Percentiles rank a stretch among this genome's conserved stretches.
These are phyloP conservation scores for Pythium volutum DNA, from an alignment of 352 stramenopile species.

Conservation along the genomic window DNA sequence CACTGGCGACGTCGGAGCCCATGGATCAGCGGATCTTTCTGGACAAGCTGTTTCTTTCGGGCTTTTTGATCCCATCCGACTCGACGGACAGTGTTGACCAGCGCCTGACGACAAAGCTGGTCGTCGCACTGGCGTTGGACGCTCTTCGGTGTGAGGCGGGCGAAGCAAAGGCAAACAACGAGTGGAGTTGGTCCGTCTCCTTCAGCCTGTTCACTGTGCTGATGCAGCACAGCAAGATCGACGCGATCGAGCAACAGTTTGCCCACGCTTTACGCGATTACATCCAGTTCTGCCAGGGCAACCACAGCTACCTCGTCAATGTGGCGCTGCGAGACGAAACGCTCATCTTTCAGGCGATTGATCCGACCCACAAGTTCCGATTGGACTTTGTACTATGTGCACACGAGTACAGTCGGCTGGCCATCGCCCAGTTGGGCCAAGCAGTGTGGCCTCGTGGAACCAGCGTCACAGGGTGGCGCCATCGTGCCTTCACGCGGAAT, in stretches of 20 bases:
- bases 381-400: conserved; percentile 49
- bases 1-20: conserved; percentile 14
- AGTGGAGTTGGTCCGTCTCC: conserved; percentile 23
- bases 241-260: conserved; percentile 50
- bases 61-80: conserved; percentile 25
- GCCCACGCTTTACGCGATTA: conserved; percentile 39
- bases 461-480: background rate
- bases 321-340: conserved; percentile 29
- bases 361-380: conserved; percentile 55
- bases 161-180: conserved; percentile 19
- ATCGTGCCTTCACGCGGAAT: conserved; percentile 21
- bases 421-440: conserved; percentile 17
- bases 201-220: conserved; percentile 53
- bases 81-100: background rate
- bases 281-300: conserved; percentile 35
- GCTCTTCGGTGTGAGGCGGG: conserved; percentile 33
- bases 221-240: conserved; percentile 39
- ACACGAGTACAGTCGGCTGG: conserved; percentile 39
- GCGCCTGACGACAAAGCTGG: conserved; percentile 34
- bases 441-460: conserved; percentile 14
- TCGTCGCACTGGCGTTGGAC: conserved; percentile 46
- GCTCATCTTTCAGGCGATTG: conserved; percentile 41
- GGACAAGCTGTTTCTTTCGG: conserved; percentile 31
- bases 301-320: conserved; percentile 46
- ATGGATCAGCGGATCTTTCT: conserved; percentile 52